These are phyloP conservation scores for Thielaviopsis euricoi DNA, from an alignment of 2,329 filamentous ascomycete species.

Conservation along the genomic window DNA sequence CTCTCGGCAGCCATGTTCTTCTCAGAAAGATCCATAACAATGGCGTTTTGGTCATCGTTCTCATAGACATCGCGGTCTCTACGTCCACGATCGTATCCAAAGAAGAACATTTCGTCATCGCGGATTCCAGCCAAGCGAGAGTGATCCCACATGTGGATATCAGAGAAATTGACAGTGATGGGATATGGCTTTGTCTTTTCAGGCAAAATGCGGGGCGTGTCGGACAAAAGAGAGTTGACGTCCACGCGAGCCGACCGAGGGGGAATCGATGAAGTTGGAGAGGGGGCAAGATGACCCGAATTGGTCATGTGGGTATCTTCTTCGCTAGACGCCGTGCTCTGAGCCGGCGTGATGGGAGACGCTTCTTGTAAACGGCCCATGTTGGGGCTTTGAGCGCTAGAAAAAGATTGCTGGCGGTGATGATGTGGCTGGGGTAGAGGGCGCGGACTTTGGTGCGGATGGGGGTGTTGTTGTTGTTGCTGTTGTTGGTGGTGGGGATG, in stretches of 20 bases:
- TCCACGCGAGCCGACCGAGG: slow-evolving; percentile 31
- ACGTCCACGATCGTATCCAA: slow-evolving; percentile 56
- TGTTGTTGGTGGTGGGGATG: background rate
- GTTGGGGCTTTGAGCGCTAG: slow-evolving; percentile 1
- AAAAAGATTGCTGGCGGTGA: slow-evolving; percentile 1
- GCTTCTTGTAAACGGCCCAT: slow-evolving; percentile 11
- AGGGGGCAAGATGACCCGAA: slow-evolving; percentile 13
- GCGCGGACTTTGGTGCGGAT: background rate
- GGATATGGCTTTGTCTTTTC: slow-evolving; percentile 2
- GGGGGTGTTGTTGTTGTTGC: background rate
- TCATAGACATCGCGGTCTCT: slow-evolving; percentile 52
- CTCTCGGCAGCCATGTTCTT: slow-evolving; percentile 8
- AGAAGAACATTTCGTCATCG: slow-evolving; percentile 30
- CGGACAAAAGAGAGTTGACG: slow-evolving; percentile 46
- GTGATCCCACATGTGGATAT: slow-evolving; percentile 5
- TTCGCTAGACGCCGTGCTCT: slow-evolving; percentile 23
- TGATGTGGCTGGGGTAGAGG: background rate
- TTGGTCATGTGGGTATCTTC: slow-evolving; percentile 17
- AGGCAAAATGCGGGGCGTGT: slow-evolving; percentile 21
- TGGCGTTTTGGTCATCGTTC: slow-evolving; percentile 55
- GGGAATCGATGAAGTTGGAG: slow-evolving; percentile 12
- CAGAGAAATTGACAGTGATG: slow-evolving; percentile 2
- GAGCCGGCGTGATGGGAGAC: slow-evolving; percentile 25
- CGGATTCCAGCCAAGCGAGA: background rate
- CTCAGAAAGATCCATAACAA: slow-evolving; percentile 26